Evolutionary conservation across 2,329 filamentous ascomycete species (phyloP).

Genomic region (Ceratocystis ficicola): DNA sequence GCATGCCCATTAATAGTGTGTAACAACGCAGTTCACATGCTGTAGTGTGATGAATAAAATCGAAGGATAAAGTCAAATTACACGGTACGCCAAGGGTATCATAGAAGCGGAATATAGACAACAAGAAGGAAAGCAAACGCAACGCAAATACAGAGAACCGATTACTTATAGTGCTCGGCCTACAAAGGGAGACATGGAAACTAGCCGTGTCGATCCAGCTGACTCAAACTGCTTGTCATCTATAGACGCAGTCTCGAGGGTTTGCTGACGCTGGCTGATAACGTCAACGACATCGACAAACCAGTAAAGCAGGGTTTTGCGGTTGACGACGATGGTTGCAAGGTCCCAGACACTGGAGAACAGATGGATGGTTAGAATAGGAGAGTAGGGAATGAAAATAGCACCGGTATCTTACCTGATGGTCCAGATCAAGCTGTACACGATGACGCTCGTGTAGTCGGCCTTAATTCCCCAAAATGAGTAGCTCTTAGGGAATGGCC

Average conservation of each 20-base stretch:
- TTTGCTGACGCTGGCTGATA: neutral
- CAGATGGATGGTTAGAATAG: neutral
- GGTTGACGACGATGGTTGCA: slow-evolving; percentile 20
- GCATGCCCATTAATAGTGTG: neutral
- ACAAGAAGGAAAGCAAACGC: neutral
- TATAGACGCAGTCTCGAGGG: neutral
- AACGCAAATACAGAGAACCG: neutral
- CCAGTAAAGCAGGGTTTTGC: slow-evolving; percentile 16
- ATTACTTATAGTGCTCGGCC: slow-evolving; percentile 12
- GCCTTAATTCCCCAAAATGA: slow-evolving; percentile 31
- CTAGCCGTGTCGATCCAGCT: neutral
- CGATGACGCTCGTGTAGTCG: slow-evolving; percentile 27
- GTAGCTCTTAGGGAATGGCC: slow-evolving; percentile 31
- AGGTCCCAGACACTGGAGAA: slow-evolving; percentile 22
- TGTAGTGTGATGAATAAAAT: neutral
- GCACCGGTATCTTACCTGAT: slow-evolving; percentile 27
- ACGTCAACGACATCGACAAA: slow-evolving; percentile 12
- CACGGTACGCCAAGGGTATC: slow-evolving; percentile 2
- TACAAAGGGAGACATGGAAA: slow-evolving; percentile 6
- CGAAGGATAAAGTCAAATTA: neutral
- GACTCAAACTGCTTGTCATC: slow-evolving; percentile 2
- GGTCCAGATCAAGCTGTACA: slow-evolving; percentile 31
- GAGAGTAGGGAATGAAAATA: neutral
- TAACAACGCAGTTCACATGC: neutral
- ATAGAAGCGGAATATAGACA: neutral